Evolutionary conservation across 169 alveolate species (phyloP), one percentile per base, ranked within the genome.

Genomic region (Plasmodium malariae): DNA sequence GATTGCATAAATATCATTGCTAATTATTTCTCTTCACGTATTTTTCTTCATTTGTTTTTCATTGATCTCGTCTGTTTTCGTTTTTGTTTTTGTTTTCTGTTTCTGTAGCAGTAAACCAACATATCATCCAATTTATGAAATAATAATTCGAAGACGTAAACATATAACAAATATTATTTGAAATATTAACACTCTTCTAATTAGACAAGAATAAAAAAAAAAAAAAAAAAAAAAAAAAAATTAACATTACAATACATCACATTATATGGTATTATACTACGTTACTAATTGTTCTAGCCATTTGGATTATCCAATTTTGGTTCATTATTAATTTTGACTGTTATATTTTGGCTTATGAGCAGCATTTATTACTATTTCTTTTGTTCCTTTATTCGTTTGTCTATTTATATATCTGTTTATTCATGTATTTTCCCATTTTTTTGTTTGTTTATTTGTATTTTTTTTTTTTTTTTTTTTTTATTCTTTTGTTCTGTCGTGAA

Each of bases 171-270:
- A 60, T 28, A 17, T 17, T 59, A 71, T 51, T 71, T 71, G 36
- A 60, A 45, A 49, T 74, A 28, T 32, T 24, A 43, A 60, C 36
- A 14, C 21, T 21, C 28, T 74, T 65, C 34, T 19, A 74, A 74
- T 59, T 59, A 74, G 74, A 74, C 67, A 57, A 57, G 14, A 57
- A 59, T 19, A 26, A 32, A 36, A 74, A 57, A 59, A 48, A 32
- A 62, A 36, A 28, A 73, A 55, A 45, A 70, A 70, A 45, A 32
- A 48, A 48, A 36, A 51, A 45, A 49, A 49, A 70, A 70, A 45
- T 26, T 19, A 51, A 70, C 43, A 71, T 19, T 17, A 14, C 40
- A 24, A 26, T n/a, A 19, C 19, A 37, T 17, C 7, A 68, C 36
- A 51, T 17, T 4, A 34, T 12, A n/a, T 34, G 21, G 37, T 68